Evolutionary conservation across 345 rosid genomes (phyloP), one percentile per base, ranked within the genome.

Genomic region (Luvunga scandens): DNA sequence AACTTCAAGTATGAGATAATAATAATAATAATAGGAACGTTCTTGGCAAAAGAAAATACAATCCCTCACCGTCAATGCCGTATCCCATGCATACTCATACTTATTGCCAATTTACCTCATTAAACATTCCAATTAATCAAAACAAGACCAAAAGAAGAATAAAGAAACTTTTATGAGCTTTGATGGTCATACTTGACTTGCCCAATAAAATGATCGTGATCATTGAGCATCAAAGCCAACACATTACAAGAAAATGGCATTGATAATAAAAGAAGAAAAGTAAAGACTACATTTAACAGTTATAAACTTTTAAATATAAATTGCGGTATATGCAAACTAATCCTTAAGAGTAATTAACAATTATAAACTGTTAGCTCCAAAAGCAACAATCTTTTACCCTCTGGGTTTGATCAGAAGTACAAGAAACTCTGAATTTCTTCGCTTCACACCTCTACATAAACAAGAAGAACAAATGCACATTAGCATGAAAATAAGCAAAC

Each of bases 391-490:
- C 1, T 62, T 42, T 31, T 22, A 90, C 96, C 96, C 87, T 88
- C 68, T 78, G 89, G 64, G 84, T 69, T 62, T 83, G 87, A 72
- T 87, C 88, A 45, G 89, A 80, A 48, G 81, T 69, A 60, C 97
- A 88, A 5, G 60, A 76, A 31, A 92, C 78, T 73, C 83, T 69
- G 81, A 85, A 77, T 79, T 77, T 88, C 79, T 76, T 86, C 39
- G 81, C 75, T 36, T 73, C 78, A n/a, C 62, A 56, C 78, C 72
- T 61, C 95, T 91, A 70, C 64, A 77, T 66, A 50, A 71, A 83
- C 75, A 61, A 57, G 38, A 62, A 67, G 64, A 28, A 50, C n/a
- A 45, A 56, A 36, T 63, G 24, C 18, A 48, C n/a, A 39, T 73
- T 75, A 31, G 48, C 12, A 66, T 69, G 57, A 19, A 53, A 3